These are phyloP conservation scores for Cucurbita argyrosperma DNA, from an alignment of 306 rosid genomes.

Conservation along the genomic window DNA sequence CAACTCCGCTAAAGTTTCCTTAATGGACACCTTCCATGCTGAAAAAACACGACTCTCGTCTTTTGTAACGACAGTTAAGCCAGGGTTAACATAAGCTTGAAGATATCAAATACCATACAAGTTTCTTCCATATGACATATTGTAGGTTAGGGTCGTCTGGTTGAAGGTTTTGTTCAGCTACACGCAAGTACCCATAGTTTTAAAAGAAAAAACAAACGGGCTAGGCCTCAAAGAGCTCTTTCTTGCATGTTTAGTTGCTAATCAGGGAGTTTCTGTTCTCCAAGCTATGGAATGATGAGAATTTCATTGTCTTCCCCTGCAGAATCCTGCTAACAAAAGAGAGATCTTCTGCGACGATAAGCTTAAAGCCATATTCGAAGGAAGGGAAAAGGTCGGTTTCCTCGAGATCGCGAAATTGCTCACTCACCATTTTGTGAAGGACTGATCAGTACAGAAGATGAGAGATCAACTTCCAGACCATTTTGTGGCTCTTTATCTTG, in stretches of 20 bases:
- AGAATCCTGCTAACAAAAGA: constrained; percentile 31
- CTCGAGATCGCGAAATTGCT: constrained; percentile 29
- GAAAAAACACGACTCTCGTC: neutral
- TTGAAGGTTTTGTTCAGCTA: neutral
- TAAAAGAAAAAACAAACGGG: neutral
- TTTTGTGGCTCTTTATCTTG: neutral
- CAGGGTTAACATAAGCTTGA: neutral
- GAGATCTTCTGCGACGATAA: constrained; percentile 33
- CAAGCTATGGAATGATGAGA: neutral
- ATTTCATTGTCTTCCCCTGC: constrained; percentile 4
- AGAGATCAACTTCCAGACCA: neutral
- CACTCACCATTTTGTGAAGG: constrained; percentile 22
- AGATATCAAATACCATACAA: neutral
- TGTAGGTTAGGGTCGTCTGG: neutral
- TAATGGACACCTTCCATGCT: too few species aligned
- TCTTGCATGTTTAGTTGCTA: neutral
- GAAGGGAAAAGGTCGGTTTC: constrained; percentile 26
- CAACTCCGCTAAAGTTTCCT: neutral
- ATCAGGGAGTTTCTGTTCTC: neutral
- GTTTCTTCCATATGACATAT: neutral
- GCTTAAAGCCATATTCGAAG: constrained; percentile 29
- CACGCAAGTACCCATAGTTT: neutral
- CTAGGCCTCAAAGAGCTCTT: neutral
- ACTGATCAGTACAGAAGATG: constrained; percentile 8
- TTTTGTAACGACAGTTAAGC: neutral